Percentiles rank a stretch among this genome's conserved stretches.
phyloP scores from a whole-genome alignment of 345 rosid species.

The Physaria fendleri region DNA sequence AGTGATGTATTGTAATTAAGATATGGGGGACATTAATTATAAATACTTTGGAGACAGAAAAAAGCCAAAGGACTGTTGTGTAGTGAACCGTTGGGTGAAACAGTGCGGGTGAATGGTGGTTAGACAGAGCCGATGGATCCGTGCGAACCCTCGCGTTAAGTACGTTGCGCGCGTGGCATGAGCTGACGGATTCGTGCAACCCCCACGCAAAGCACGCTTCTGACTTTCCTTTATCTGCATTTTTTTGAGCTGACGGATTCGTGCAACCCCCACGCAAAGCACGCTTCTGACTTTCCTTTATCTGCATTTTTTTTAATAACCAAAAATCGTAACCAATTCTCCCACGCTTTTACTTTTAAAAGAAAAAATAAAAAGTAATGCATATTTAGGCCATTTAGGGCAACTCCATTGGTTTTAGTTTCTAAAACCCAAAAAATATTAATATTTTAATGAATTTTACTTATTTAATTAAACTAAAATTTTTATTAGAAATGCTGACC shows the following conservation, averaged over 20 bases:
- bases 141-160: conserved; percentile 17
- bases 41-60: neutral
- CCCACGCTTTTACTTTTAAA: neutral
- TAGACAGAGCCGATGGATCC: neutral
- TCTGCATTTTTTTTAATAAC: neutral
- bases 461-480: too few relatives aligned
- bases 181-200: conserved; percentile 8
- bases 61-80: neutral
- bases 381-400: too few relatives aligned
- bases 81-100: conserved; percentile 8
- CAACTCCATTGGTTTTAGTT: too few relatives aligned
- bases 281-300: neutral
- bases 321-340: neutral
- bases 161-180: conserved; percentile 21
- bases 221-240: neutral
- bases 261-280: conserved; percentile 21
- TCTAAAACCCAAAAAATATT: too few relatives aligned
- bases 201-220: conserved; percentile 18
- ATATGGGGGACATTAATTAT: neutral
- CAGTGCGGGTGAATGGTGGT: neutral
- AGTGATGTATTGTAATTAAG: neutral
- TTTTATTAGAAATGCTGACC: too few relatives aligned
- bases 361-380: too few relatives aligned
- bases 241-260: neutral
- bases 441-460: too few relatives aligned